Evolutionary conservation across 2,329 filamentous ascomycete genomes (phyloP).

Genomic region (Rhynchosporium graminicola): DNA sequence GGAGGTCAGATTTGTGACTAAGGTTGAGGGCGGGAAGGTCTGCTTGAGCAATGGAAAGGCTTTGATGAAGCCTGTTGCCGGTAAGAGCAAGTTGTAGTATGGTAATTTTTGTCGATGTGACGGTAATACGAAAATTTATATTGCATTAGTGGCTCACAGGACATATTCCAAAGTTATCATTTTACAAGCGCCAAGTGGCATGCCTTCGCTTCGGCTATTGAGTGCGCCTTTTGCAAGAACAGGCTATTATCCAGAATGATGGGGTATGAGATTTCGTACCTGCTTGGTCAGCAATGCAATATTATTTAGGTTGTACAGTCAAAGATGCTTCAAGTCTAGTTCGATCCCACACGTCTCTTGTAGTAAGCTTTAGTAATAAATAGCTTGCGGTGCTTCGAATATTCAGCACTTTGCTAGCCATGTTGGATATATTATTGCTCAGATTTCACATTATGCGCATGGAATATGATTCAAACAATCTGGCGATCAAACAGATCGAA

Average conservation of each 20-base stretch:
- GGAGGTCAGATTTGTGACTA: constrained; percentile 78
- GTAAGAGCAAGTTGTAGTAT: constrained; percentile 33
- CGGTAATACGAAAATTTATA: not conserved
- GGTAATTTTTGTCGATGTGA: not conserved
- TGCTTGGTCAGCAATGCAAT: no score
- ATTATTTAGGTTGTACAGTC: no score
- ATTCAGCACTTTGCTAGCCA: no score
- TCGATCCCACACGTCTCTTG: no score
- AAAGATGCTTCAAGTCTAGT: no score
- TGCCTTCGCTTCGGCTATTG: not conserved
- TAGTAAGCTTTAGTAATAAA: no score
- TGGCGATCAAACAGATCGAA: no score
- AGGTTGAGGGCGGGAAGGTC: constrained; percentile 78
- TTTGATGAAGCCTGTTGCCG: constrained; percentile 52
- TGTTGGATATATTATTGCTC: no score
- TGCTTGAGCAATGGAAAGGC: constrained; percentile 86
- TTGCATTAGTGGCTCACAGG: not conserved
- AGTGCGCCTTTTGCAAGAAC: not conserved
- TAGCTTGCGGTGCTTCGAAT: no score
- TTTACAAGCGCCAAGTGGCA: not conserved
- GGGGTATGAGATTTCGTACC: no score
- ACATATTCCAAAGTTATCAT: not conserved
- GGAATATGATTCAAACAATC: no score
- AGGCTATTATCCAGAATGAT: not conserved
- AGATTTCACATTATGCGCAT: no score